Evolutionary conservation across 2,329 filamentous ascomycete species (phyloP).

Genomic region (Geosmithia flava): DNA sequence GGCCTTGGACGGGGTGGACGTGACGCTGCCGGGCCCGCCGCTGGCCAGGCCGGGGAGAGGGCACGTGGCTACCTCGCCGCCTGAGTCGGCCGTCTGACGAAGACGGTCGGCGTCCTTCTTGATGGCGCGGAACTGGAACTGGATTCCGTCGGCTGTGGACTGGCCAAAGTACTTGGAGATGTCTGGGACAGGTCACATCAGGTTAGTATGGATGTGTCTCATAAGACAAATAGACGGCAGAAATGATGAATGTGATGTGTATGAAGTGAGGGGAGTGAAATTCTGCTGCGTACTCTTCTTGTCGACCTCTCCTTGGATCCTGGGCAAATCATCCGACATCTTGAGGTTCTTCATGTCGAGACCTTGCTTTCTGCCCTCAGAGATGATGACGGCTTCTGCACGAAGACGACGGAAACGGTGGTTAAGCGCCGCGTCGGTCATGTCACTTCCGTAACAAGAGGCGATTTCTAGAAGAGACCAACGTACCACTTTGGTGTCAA

Average conservation of each 20-base stretch:
- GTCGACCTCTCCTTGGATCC: slow-evolving; percentile 23
- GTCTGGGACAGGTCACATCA: slow-evolving; percentile 21
- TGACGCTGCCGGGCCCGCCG: slow-evolving; percentile 9
- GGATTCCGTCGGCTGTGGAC: slow-evolving; percentile 43
- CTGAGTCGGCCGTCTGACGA: slow-evolving; percentile 26
- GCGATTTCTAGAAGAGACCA: slow-evolving; percentile 26
- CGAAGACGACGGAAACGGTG: slow-evolving; percentile 38
- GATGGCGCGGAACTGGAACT: slow-evolving; percentile 46
- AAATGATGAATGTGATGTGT: no score
- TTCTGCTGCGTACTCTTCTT: slow-evolving; percentile 29
- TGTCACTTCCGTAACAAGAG: slow-evolving; percentile 34
- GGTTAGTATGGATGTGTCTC: slow-evolving; percentile 1
- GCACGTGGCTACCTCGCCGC: slow-evolving; percentile 30
- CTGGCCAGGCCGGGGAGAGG: slow-evolving; percentile 14
- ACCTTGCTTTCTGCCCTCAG: slow-evolving; percentile 17
- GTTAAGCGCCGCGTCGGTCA: slow-evolving; percentile 31
- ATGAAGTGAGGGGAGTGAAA: not conserved
- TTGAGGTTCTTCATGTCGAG: slow-evolving; percentile 30
- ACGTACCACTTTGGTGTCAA: not conserved
- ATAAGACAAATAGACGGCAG: no score
- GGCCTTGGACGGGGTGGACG: slow-evolving; percentile 12
- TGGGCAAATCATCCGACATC: slow-evolving; percentile 20
- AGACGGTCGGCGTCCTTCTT: slow-evolving; percentile 39
- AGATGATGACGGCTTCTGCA: slow-evolving; percentile 26
- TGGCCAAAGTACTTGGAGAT: slow-evolving; percentile 49